Conservation (phyloP, 495 filamentous ascomycete genomes). For the Stereocaulon alpinum region DNA sequence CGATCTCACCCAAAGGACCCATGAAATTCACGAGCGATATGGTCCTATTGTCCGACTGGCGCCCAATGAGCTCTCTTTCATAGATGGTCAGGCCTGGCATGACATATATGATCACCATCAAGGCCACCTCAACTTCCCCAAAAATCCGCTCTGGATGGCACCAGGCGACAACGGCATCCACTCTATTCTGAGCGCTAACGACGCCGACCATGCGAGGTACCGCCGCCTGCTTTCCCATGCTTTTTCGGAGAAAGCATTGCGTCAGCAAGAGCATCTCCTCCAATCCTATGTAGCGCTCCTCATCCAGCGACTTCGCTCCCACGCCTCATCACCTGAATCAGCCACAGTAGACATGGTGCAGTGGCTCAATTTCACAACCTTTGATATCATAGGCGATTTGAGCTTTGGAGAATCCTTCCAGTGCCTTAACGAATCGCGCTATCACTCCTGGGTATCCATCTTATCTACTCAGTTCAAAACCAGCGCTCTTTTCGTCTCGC, state of each 20-base stretch:
- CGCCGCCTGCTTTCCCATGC: conserved; percentile 39
- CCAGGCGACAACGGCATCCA: conserved; percentile 24
- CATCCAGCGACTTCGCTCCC: conserved; percentile 15
- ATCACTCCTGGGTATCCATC: conserved; percentile 28
- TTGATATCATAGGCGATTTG: conserved; percentile 12
- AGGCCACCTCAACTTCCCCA: conserved; percentile 26
- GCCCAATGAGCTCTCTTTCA: conserved; percentile 44
- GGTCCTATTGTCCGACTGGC: conserved; percentile 45
- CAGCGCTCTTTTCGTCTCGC: conserved; percentile 14
- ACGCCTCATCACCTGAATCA: neutral
- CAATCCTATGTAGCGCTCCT: conserved; percentile 34
- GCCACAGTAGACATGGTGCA: conserved; percentile 20
- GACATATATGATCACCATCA: conserved; percentile 46
- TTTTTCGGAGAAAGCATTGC: conserved; percentile 39
- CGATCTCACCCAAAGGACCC: conserved; percentile 23
- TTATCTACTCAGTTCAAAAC: conserved; percentile 28
- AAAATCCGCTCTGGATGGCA: conserved; percentile 29
- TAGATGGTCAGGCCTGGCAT: conserved; percentile 41
- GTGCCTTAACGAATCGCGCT: conserved; percentile 24
- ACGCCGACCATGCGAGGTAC: conserved; percentile 36
- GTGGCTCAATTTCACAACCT: conserved; percentile 22
- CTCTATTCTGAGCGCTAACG: conserved; percentile 31
- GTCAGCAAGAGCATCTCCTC: conserved; percentile 39
- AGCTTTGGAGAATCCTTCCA: conserved; percentile 28
- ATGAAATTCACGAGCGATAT: conserved; percentile 40